Conservation (phyloP, 1,284 basidiomycete genomes). For the Leucocoprinus gongylophorus region DNA sequence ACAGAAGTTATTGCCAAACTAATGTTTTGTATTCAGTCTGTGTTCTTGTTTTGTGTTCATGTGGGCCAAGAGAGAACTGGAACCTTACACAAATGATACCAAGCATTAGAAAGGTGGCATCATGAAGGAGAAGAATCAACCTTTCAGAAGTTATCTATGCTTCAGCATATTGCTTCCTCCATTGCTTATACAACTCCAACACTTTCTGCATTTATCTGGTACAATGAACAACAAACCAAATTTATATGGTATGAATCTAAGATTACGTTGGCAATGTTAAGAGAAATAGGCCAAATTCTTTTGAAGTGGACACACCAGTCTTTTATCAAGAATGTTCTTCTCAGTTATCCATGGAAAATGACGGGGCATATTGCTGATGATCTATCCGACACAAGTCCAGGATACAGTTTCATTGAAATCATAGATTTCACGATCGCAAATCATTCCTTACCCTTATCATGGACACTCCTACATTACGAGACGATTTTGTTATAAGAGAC, state of each 20-base stretch:
- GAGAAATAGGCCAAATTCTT: too few species aligned
- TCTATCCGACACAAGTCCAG: too few species aligned
- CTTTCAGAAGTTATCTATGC: background rate
- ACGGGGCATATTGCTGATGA: too few species aligned
- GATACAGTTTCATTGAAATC: too few species aligned
- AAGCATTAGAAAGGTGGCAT: constrained; percentile 4
- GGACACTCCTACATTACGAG: too few species aligned
- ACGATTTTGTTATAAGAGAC: too few species aligned
- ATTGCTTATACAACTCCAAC: background rate
- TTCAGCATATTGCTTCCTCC: background rate
- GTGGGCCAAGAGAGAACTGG: background rate
- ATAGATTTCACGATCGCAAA: too few species aligned
- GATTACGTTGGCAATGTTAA: too few species aligned
- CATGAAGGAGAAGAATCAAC: background rate
- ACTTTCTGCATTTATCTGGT: background rate
- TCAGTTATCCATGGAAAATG: too few species aligned
- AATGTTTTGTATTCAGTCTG: constrained; percentile 19
- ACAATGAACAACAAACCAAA: constrained; percentile 1
- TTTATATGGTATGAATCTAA: constrained; percentile 19
- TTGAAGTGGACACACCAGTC: too few species aligned
- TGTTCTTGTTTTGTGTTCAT: constrained; percentile 1
- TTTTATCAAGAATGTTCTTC: too few species aligned
- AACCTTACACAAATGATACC: constrained; percentile 12
- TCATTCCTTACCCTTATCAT: too few species aligned
- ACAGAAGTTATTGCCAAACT: constrained; percentile 20